Percentiles rank a stretch among this genome's conserved stretches.
Evolutionary conservation across 345 rosid genomes (phyloP).

Genomic region (Sisymbrium irio): DNA sequence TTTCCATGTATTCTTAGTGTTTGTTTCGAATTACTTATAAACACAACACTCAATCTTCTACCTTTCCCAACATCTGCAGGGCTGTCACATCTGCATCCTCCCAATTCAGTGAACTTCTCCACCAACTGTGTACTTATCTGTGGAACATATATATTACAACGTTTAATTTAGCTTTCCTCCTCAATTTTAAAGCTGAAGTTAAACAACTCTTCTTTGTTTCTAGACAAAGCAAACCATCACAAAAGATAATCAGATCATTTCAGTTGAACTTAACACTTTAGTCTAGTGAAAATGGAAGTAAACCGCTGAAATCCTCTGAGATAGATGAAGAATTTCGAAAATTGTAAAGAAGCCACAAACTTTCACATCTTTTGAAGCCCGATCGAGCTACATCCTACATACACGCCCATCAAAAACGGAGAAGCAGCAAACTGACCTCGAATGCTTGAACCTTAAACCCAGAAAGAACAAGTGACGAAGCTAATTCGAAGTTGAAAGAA

Average conservation of each 20-base stretch:
- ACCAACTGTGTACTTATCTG: constrained; percentile 49
- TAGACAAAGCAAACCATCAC: neutral
- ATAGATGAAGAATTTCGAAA: neutral
- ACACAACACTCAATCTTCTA: constrained; percentile 13
- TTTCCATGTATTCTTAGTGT: neutral
- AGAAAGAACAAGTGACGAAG: constrained; percentile 58
- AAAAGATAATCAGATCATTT: constrained; percentile 5
- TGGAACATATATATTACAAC: constrained; percentile 14
- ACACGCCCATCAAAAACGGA: neutral
- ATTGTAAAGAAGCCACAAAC: neutral
- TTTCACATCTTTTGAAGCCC: neutral
- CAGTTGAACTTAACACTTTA: neutral
- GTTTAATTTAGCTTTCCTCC: neutral
- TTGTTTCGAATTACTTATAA: too few relatives aligned
- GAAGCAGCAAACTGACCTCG: constrained; percentile 43
- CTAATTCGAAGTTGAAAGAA: constrained; percentile 64
- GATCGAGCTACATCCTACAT: neutral
- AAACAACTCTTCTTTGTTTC: neutral
- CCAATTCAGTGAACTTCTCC: constrained; percentile 52
- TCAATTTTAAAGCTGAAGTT: neutral
- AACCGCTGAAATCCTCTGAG: neutral
- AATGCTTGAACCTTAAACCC: constrained; percentile 71
- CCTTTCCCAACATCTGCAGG: constrained; percentile 66
- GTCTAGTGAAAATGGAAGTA: neutral
- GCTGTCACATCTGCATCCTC: constrained; percentile 53